Evolutionary conservation across 805 yeast genomes (phyloP).

Genomic region (Candida sakaeoensis): DNA sequence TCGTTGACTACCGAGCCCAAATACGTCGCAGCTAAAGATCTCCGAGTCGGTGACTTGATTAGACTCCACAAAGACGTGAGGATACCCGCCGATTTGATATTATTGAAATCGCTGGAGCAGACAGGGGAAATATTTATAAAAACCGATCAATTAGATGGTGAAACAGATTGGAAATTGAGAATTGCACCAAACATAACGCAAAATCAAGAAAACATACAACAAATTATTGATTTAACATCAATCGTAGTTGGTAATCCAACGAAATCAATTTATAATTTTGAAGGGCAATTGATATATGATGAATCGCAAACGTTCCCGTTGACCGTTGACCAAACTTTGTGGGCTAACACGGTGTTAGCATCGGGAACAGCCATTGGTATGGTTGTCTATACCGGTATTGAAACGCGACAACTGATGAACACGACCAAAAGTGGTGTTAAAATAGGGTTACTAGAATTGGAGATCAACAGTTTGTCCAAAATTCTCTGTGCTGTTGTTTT

Average conservation of each 20-base stretch:
- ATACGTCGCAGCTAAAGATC: conserved; percentile 48
- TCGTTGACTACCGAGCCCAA: conserved; percentile 21
- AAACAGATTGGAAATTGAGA: conserved; percentile 97
- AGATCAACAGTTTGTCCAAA: conserved; percentile 84
- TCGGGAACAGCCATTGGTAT: conserved; percentile 90
- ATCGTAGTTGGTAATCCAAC: conserved; percentile 79
- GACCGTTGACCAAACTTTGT: conserved; percentile 84
- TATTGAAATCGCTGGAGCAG: conserved; percentile 67
- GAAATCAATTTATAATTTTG: conserved; percentile 75
- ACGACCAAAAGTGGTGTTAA: conserved; percentile 85
- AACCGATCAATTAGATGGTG: conserved; percentile 98
- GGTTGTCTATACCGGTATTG: conserved; percentile 84
- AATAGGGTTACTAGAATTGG: conserved; percentile 84
- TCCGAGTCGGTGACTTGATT: conserved; percentile 85
- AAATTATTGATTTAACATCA: conserved; percentile 46
- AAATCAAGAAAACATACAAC: conserved; percentile 41
- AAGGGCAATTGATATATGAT: conserved; percentile 65
- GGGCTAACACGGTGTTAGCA: conserved; percentile 98
- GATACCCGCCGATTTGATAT: conserved; percentile 89
- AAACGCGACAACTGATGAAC: conserved; percentile 93
- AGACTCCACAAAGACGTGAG: conserved; percentile 75
- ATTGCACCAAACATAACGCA: conserved; percentile 77
- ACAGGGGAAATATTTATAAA: conserved; percentile 89
- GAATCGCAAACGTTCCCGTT: conserved; percentile 52
- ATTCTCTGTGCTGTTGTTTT: conserved; percentile 86